Evolutionary conservation across 768 basidiomycete species (phyloP).

Genomic region (Floccularia luteovirens): DNA sequence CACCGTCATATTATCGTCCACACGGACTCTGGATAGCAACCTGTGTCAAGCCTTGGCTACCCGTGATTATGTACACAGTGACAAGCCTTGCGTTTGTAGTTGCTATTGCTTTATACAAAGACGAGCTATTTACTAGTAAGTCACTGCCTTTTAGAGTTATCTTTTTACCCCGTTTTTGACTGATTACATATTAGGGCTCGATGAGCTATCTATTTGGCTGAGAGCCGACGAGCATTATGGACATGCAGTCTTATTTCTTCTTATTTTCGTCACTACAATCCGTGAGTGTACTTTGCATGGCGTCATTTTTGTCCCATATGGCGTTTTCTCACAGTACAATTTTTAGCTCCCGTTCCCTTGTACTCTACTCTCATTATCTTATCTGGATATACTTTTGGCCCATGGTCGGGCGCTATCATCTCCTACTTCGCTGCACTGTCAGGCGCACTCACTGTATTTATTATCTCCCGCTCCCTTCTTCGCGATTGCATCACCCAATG

Average conservation of each 20-base stretch:
- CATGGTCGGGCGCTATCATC: slow-evolving; percentile 77
- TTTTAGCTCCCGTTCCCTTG: slow-evolving; percentile 76
- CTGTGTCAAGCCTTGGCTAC: slow-evolving; percentile 67
- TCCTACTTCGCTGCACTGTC: slow-evolving; percentile 82
- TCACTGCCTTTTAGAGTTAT: slow-evolving; percentile 6
- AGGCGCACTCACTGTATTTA: slow-evolving; percentile 80
- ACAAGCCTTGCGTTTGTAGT: slow-evolving; percentile 73
- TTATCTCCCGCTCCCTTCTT: slow-evolving; percentile 68
- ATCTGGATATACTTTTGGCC: slow-evolving; percentile 86
- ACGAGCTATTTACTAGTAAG: slow-evolving; percentile 77
- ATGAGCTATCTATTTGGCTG: slow-evolving; percentile 74
- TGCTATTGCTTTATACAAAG: slow-evolving; percentile 79
- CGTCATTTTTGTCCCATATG: neutral
- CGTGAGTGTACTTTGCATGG: slow-evolving; percentile 50
- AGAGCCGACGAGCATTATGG: slow-evolving; percentile 67
- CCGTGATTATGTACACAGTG: slow-evolving; percentile 67
- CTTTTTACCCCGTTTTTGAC: slow-evolving; percentile 1
- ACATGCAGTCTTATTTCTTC: slow-evolving; percentile 68
- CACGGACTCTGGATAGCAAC: slow-evolving; percentile 46
- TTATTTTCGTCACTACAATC: slow-evolving; percentile 84
- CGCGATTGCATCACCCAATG: slow-evolving; percentile 65
- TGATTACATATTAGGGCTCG: slow-evolving; percentile 49
- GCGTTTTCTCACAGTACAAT: neutral
- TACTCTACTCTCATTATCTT: slow-evolving; percentile 92
- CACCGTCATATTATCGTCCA: slow-evolving; percentile 34